phyloP scores from a whole-genome alignment of 306 rosid genomes.

The Parietaria judaica region DNA sequence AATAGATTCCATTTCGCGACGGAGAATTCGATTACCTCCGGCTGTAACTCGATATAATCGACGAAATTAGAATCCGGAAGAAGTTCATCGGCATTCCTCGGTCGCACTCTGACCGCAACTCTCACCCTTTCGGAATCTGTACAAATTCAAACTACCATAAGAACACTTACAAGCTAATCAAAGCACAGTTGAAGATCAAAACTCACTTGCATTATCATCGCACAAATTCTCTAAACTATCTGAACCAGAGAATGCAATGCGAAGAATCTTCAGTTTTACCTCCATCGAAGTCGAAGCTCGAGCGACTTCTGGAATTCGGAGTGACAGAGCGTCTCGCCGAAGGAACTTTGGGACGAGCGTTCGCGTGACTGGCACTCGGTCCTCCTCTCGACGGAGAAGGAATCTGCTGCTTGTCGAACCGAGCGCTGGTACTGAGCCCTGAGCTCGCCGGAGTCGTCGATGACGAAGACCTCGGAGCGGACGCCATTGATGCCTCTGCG shows the following conservation, averaged over 20 bases:
- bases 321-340: slow-evolving; percentile 38
- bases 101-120: slow-evolving; percentile 56
- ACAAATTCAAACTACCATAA: too few species aligned
- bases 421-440: slow-evolving; percentile 10
- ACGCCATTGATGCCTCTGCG: slow-evolving; percentile 9
- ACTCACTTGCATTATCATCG: too few species aligned
- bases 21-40: slow-evolving; percentile 35
- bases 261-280: slow-evolving; percentile 18
- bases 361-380: background rate
- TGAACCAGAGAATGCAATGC: too few species aligned
- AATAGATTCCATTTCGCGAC: background rate
- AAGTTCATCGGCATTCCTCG: slow-evolving; percentile 43
- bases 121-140: slow-evolving; percentile 55
- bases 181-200: too few species aligned
- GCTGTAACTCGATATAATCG: slow-evolving; percentile 53
- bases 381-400: slow-evolving; percentile 14
- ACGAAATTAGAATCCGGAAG: slow-evolving; percentile 46
- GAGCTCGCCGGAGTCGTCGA: slow-evolving; percentile 9
- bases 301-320: slow-evolving; percentile 29
- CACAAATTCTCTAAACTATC: too few species aligned
- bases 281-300: slow-evolving; percentile 29
- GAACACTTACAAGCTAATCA: too few species aligned
- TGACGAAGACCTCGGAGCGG: slow-evolving; percentile 17
- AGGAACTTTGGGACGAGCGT: slow-evolving; percentile 30
- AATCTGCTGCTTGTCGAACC: slow-evolving; percentile 16